phyloP scores from a whole-genome alignment of 192 early-diverging fungal species.

The Haplosporangium gracile region DNA sequence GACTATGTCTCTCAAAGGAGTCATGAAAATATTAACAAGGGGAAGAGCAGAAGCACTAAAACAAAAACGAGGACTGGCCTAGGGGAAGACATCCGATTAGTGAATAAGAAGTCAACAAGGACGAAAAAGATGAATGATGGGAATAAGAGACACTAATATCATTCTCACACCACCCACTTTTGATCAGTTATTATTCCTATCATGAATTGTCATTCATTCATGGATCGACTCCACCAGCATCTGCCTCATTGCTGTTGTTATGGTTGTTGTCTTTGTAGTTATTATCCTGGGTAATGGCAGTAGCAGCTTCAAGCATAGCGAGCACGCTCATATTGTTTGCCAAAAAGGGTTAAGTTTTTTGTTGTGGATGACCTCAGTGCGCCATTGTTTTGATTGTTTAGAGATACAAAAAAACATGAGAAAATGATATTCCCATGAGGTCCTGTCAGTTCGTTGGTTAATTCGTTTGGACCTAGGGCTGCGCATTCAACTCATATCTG shows the following conservation, averaged over 20 bases:
- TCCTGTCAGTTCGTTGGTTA: neutral
- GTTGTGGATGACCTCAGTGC: neutral
- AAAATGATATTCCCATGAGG: neutral
- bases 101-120: neutral
- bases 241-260: no score
- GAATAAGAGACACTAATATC: neutral
- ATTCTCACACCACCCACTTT: neutral
- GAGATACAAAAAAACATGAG: no score
- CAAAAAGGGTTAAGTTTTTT: neutral
- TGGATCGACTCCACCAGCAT: neutral
- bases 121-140: neutral
- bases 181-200: neutral
- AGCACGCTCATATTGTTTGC: neutral
- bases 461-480: neutral
- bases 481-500: neutral
- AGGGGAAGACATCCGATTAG: constrained; percentile 3
- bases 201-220: neutral
- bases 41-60: neutral
- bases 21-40: neutral
- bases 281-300: no score
- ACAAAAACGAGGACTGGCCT: neutral
- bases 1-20: no score
- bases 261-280: no score
- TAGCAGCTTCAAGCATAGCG: no score
- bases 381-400: neutral